phyloP scores from a whole-genome alignment of 73 alveolate genomes.

The Blepharisma japonicum region DNA sequence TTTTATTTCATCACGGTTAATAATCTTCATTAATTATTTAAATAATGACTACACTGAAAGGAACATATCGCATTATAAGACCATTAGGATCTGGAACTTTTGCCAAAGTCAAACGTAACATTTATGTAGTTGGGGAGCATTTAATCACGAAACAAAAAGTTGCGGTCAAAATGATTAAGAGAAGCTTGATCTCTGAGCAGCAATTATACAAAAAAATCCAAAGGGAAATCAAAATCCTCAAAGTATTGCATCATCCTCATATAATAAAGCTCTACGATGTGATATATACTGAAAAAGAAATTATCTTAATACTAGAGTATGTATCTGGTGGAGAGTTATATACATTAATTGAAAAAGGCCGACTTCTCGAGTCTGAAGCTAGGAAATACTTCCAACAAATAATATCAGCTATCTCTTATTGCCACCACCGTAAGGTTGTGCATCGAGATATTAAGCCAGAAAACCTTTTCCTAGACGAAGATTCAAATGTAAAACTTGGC shows the following conservation, averaged over 20 bases:
- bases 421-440: conserved; percentile 65
- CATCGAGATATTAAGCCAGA: conserved; percentile 83
- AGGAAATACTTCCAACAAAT: conserved; percentile 69
- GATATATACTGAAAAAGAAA: conserved; percentile 64
- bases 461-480: conserved; percentile 67
- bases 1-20: too few relatives aligned
- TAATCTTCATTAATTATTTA: too few relatives aligned
- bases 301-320: conserved; percentile 75
- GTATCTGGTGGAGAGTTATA: conserved; percentile 89
- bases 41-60: not conserved
- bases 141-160: conserved; percentile 68
- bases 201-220: conserved; percentile 68
- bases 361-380: conserved; percentile 72
- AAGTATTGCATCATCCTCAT: conserved; percentile 84
- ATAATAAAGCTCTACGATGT: conserved; percentile 76
- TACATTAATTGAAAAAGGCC: conserved; percentile 77
- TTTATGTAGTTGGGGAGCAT: conserved; percentile 46
- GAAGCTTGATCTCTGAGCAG: conserved; percentile 51
- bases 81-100: conserved; percentile 93
- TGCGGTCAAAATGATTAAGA: conserved; percentile 74
- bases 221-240: conserved; percentile 72
- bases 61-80: conserved; percentile 45
- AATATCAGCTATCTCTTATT: conserved; percentile 66
- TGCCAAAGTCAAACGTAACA: conserved; percentile 81
- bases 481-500: conserved; percentile 69